Conservation (phyloP, 768 basidiomycete species). For the Flagelloscypha sp. region DNA sequence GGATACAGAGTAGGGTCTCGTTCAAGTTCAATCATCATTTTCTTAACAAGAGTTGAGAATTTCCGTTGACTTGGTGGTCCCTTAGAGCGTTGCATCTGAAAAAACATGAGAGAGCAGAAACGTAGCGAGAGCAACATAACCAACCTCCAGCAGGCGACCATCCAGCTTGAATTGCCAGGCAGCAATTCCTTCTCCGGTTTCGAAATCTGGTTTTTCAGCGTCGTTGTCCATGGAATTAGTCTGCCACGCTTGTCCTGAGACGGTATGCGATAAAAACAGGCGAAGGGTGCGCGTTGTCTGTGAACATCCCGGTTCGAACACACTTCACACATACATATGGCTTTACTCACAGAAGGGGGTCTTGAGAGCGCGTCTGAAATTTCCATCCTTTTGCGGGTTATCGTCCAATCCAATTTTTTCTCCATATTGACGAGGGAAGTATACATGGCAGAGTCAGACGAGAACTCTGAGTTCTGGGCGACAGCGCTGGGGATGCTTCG, state of each 20-base stretch:
- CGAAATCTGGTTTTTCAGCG: too few species aligned
- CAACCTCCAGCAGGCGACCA: conserved; percentile 75
- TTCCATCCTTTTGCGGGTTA: conserved; percentile 83
- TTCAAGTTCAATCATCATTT: conserved; percentile 81
- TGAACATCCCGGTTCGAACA: conserved; percentile 9
- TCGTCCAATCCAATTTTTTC: conserved; percentile 89
- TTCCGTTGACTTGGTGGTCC: conserved; percentile 48
- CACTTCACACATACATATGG: conserved; percentile 14
- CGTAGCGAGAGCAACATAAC: too few species aligned
- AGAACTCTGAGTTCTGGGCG: conserved; percentile 64
- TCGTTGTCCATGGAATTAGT: conserved; percentile 36
- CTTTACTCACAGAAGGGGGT: conserved; percentile 53
- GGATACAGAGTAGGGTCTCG: conserved; percentile 73
- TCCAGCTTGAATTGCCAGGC: conserved; percentile 87
- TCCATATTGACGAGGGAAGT: conserved; percentile 83
- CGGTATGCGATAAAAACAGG: conserved; percentile 82
- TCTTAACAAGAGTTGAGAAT: conserved; percentile 80
- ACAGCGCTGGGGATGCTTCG: conserved; percentile 73
- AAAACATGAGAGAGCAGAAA: too few species aligned
- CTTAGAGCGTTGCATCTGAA: too few species aligned
- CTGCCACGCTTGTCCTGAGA: conserved; percentile 84
- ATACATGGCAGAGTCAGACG: conserved; percentile 81
- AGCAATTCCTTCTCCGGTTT: conserved; percentile 83
- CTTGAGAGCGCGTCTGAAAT: conserved; percentile 82
- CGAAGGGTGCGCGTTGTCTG: conserved; percentile 79